Evolutionary conservation across 75 land plant genomes (phyloP).

Genomic region (Sequoiadendron giganteum): DNA sequence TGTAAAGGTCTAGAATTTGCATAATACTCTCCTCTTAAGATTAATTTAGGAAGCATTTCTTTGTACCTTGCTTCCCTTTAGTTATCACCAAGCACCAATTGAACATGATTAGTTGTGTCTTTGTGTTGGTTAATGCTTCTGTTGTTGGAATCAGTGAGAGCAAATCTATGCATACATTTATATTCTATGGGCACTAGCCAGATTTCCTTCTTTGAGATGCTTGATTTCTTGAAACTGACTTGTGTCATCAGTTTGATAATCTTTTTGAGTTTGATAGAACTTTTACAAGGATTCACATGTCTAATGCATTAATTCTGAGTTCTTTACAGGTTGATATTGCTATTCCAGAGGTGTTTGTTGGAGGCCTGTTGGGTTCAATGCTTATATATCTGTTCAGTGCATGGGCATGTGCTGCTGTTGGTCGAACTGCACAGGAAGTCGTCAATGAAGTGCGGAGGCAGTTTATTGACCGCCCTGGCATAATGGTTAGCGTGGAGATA

Average conservation of each 20-base stretch:
- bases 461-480: conserved; percentile 96
- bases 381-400: conserved; percentile 97
- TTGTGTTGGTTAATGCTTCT: not conserved
- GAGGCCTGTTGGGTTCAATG: conserved; percentile 97
- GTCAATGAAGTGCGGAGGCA: conserved; percentile 99
- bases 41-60: too few relatives aligned
- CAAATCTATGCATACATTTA: not conserved
- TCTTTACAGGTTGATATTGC: conserved; percentile 91
- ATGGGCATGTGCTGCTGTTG: conserved; percentile 99
- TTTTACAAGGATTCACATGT: not conserved
- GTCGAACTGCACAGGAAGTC: conserved; percentile 99
- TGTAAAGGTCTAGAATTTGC: too few relatives aligned
- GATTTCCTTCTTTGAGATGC: not conserved
- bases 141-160: not conserved
- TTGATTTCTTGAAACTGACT: not conserved
- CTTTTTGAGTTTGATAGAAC: not conserved
- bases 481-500: conserved; percentile 69
- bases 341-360: conserved; percentile 96
- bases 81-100: too few relatives aligned
- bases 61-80: too few relatives aligned
- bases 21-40: too few relatives aligned
- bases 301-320: not conserved
- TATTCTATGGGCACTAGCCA: not conserved
- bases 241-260: not conserved
- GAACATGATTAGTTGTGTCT: too few relatives aligned